Conservation (phyloP, 2,329 filamentous ascomycete genomes). For the Aureobasidium leucospermi region DNA sequence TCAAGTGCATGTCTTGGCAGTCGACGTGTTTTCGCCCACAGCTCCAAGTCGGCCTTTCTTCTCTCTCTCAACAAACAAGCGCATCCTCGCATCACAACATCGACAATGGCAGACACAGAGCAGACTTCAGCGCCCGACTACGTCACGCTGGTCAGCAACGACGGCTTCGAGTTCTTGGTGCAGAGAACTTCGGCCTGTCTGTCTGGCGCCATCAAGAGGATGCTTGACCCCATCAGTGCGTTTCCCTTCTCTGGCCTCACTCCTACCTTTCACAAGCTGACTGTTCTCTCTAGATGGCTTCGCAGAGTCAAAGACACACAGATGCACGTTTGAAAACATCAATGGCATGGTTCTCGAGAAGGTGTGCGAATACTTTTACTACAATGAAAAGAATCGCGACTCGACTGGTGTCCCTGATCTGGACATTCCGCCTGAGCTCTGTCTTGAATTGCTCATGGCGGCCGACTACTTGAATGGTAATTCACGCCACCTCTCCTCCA, state of each 20-base stretch:
- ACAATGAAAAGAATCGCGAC: constrained; percentile 67
- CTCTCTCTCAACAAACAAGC: background rate
- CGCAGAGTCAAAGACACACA: constrained; percentile 55
- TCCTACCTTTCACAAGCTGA: constrained; percentile 16
- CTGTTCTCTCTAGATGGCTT: constrained; percentile 48
- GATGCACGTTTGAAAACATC: constrained; percentile 64
- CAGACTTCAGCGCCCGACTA: constrained; percentile 45
- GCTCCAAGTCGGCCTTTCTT: background rate
- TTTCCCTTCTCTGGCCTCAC: constrained; percentile 5
- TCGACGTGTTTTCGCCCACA: background rate
- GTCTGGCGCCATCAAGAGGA: constrained; percentile 65
- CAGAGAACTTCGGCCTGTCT: constrained; percentile 62
- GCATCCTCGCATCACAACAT: background rate
- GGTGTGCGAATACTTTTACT: constrained; percentile 76
- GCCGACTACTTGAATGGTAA: constrained; percentile 66
- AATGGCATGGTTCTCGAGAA: constrained; percentile 70
- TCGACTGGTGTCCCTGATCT: constrained; percentile 69
- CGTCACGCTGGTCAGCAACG: constrained; percentile 67
- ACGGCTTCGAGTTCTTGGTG: constrained; percentile 71
- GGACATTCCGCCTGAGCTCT: constrained; percentile 72
- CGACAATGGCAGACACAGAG: constrained; percentile 6
- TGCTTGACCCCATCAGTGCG: constrained; percentile 63
- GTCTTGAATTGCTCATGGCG: constrained; percentile 68
- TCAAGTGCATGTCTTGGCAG: constrained; percentile 1
- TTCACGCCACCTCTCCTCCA: constrained; percentile 17